Evolutionary conservation across 441 rosid genomes (phyloP).

Genomic region (Gossypium laxum): DNA sequence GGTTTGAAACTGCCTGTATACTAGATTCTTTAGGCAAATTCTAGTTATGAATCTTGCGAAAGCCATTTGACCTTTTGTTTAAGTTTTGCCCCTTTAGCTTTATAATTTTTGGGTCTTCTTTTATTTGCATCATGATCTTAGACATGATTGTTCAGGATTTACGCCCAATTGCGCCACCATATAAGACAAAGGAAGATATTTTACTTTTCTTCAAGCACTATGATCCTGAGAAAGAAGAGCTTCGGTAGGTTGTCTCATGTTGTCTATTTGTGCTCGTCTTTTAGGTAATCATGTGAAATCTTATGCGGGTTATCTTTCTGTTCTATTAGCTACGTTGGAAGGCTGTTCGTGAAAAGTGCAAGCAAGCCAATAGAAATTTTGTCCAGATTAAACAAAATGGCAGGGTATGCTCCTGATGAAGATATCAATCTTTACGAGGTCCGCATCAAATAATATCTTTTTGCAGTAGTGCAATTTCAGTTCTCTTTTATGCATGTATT

Average conservation of each 20-base stretch:
- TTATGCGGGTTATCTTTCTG: constrained; percentile 15
- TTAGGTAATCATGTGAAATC: not conserved
- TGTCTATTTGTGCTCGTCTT: not conserved
- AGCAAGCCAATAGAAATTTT: constrained; percentile 34
- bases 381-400: constrained; percentile 42
- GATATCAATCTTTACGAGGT: constrained; percentile 47
- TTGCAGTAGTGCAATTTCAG: not conserved
- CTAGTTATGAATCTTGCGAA: not conserved
- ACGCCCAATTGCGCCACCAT: constrained; percentile 30
- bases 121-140: constrained; percentile 8
- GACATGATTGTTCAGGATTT: constrained; percentile 26
- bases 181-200: constrained; percentile 38
- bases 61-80: not conserved
- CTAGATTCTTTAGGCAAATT: not conserved
- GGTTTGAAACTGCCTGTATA: not conserved
- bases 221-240: constrained; percentile 42
- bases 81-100: not conserved
- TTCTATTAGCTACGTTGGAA: constrained; percentile 32
- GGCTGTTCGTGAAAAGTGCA: constrained; percentile 33
- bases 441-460: constrained; percentile 12
- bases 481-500: not conserved
- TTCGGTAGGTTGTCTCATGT: constrained; percentile 21
- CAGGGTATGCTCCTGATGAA: constrained; percentile 36
- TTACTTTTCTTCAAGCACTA: constrained; percentile 44
- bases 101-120: not conserved